phyloP scores from a whole-genome alignment of 345 rosid genomes.

The Balakata baccata region DNA sequence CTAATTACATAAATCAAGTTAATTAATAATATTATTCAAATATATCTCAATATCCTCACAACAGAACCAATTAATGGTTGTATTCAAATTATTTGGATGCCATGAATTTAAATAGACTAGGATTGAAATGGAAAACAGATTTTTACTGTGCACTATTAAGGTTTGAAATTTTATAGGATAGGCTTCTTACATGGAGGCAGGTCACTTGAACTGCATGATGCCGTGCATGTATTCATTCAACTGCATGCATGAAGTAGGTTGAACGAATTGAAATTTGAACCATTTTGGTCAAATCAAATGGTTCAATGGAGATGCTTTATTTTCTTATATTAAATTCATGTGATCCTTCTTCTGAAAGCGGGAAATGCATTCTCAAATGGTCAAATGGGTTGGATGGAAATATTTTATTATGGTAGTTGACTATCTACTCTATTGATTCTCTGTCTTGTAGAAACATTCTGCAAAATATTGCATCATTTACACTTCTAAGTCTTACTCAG shows the following conservation, averaged over 20 bases:
- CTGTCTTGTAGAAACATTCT: not conserved
- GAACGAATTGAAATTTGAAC: not conserved
- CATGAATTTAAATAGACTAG: not conserved
- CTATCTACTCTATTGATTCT: not conserved
- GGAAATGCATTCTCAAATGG: not conserved
- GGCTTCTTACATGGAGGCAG: not conserved
- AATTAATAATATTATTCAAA: too few relatives aligned
- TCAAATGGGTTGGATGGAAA: not conserved
- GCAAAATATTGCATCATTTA: not conserved
- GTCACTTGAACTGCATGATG: not conserved
- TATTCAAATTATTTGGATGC: not conserved
- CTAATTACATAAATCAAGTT: too few relatives aligned
- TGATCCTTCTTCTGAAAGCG: not conserved
- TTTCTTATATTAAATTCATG: not conserved
- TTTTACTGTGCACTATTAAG: not conserved
- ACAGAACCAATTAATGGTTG: not conserved
- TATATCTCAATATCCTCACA: too few relatives aligned
- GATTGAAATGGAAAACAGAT: not conserved
- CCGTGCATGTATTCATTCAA: not conserved
- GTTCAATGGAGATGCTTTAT: not conserved
- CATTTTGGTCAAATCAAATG: not conserved
- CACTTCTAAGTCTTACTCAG: not conserved
- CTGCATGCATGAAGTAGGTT: not conserved
- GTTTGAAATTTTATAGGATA: not conserved
- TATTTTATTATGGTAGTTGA: not conserved